phyloP scores from a whole-genome alignment of 2,329 filamentous ascomycete genomes.

The Stemphylium vesicarium region DNA sequence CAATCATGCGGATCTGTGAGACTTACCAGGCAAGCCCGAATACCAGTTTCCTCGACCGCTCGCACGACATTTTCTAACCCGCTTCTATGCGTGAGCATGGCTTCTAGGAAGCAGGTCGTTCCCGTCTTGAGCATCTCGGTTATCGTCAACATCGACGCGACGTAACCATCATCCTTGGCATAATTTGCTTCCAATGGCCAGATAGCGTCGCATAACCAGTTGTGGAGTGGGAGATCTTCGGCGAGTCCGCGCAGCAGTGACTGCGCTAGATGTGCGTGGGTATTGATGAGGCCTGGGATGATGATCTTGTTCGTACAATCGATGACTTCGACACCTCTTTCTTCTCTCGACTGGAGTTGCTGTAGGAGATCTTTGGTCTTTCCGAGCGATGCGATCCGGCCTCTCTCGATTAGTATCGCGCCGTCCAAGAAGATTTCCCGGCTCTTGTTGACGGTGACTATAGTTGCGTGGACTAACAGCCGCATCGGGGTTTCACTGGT shows the following conservation, averaged over 20 bases:
- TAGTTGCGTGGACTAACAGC: slow-evolving; percentile 58
- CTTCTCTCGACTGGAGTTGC: background rate
- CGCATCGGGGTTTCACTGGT: background rate
- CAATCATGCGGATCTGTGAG: background rate
- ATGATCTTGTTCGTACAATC: slow-evolving; percentile 43
- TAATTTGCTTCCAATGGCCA: slow-evolving; percentile 49
- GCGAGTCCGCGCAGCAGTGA: slow-evolving; percentile 44
- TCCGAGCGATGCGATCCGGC: slow-evolving; percentile 54
- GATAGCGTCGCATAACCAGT: slow-evolving; percentile 43
- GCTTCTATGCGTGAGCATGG: slow-evolving; percentile 46
- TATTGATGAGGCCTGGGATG: slow-evolving; percentile 47
- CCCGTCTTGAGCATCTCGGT: slow-evolving; percentile 49
- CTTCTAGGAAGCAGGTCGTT: slow-evolving; percentile 49
- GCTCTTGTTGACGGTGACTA: slow-evolving; percentile 58
- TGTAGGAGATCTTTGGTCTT: slow-evolving; percentile 45
- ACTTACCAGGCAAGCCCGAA: slow-evolving; percentile 37
- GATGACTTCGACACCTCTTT: slow-evolving; percentile 17
- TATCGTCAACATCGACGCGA: slow-evolving; percentile 43
- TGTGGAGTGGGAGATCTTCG: slow-evolving; percentile 31
- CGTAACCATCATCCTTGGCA: slow-evolving; percentile 41
- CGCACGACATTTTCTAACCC: slow-evolving; percentile 33
- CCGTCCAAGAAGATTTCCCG: slow-evolving; percentile 58
- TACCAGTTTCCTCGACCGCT: slow-evolving; percentile 44
- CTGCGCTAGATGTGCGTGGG: slow-evolving; percentile 47
- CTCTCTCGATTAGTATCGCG: slow-evolving; percentile 51